These are phyloP conservation scores for Narthecium ossifragum DNA, from an alignment of 106 monocot genomes.

Conservation along the genomic window DNA sequence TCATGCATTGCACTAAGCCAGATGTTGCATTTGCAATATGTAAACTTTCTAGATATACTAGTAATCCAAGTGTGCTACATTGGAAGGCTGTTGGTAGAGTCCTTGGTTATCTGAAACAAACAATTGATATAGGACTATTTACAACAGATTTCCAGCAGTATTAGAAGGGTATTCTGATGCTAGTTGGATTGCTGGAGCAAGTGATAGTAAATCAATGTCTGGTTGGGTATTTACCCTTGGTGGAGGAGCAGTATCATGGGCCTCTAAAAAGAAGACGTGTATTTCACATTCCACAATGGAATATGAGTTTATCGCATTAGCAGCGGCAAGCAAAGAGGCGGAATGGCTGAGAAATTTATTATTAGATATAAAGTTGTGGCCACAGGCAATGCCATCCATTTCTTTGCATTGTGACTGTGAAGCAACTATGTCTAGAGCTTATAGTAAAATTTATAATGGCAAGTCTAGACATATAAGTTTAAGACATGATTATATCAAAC, in stretches of 20 bases:
- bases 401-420: conserved; percentile 7
- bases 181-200: conserved; percentile 2
- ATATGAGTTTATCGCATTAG: conserved; percentile 8
- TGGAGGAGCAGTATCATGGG: not conserved
- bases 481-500: conserved; percentile 3
- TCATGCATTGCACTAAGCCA: conserved; percentile 8
- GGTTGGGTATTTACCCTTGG: conserved; percentile 7
- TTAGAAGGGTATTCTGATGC: not conserved
- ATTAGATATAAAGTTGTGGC: conserved; percentile 7
- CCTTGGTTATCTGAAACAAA: not conserved
- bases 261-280: conserved; percentile 8
- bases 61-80: conserved; percentile 3
- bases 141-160: not conserved
- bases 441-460: conserved; percentile 5
- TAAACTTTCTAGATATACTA: not conserved
- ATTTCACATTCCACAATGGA: conserved; percentile 6
- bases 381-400: conserved; percentile 4
- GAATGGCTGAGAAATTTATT: conserved; percentile 4
- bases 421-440: conserved; percentile 4
- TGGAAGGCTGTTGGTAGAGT: conserved; percentile 9
- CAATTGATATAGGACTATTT: not conserved
- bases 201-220: conserved; percentile 2
- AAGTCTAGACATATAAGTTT: conserved; percentile 10
- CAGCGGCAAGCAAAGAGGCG: not conserved
- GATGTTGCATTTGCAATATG: conserved; percentile 3